Evolutionary conservation across 352 stramenopile genomes (phyloP).

Genomic region (Phytopythium sindhum): DNA sequence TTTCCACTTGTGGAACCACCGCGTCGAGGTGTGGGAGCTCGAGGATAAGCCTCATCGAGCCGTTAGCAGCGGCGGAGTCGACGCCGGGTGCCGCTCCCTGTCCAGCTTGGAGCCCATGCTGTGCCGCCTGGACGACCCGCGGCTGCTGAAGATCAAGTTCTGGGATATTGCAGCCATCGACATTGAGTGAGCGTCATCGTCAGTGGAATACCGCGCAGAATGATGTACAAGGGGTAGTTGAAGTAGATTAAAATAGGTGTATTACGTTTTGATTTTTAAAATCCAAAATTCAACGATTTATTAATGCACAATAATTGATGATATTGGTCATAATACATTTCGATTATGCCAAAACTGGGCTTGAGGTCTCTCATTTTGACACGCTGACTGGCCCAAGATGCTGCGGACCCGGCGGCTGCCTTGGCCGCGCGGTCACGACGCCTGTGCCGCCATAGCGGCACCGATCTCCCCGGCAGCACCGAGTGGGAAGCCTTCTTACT

Average conservation of each 20-base stretch:
- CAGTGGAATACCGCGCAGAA: no score
- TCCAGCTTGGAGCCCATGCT: conserved; percentile 9
- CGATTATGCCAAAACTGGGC: no score
- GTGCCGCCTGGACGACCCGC: conserved; percentile 16
- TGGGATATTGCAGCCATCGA: conserved; percentile 10
- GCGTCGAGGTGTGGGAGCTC: conserved; percentile 19
- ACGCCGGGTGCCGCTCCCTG: neutral
- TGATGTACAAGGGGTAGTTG: no score
- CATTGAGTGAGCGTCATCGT: neutral
- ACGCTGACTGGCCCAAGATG: neutral
- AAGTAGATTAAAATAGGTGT: no score
- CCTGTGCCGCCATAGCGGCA: neutral
- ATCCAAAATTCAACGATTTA: no score
- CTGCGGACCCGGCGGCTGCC: neutral
- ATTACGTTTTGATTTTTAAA: no score
- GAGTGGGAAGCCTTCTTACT: neutral
- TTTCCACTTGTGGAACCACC: conserved; percentile 23
- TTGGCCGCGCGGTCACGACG: neutral
- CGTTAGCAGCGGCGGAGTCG: neutral
- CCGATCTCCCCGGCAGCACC: neutral
- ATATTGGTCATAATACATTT: neutral
- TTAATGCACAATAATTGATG: no score
- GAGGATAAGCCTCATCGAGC: conserved; percentile 6
- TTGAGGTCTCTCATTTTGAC: no score
- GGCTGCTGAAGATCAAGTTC: conserved; percentile 9